A percentile compares a stretch with the other conserved stretches of the same genome.
These are phyloP conservation scores for Stentor roeselii DNA, from an alignment of 73 alveolate species.

Conservation along the genomic window DNA sequence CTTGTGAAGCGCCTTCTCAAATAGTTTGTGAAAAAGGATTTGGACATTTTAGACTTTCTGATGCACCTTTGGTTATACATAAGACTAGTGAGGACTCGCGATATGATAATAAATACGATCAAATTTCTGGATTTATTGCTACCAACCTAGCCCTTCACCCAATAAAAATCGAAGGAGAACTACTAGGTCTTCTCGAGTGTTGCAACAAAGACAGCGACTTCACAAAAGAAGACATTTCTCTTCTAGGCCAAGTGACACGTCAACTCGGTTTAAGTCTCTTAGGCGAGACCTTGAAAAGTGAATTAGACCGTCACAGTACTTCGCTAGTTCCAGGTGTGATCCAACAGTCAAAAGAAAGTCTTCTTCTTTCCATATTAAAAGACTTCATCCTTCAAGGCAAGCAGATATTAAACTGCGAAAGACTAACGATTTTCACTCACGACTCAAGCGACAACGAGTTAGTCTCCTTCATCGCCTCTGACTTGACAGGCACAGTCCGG, in stretches of 20 bases:
- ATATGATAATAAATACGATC: background rate
- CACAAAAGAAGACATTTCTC: background rate
- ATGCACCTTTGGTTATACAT: background rate
- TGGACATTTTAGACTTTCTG: conserved; percentile 6
- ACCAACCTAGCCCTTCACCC: background rate
- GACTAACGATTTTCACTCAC: background rate
- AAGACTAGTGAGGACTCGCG: conserved; percentile 3
- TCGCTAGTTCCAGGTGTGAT: background rate
- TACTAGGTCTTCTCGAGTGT: conserved; percentile 9
- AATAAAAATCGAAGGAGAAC: background rate
- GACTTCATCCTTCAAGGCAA: background rate
- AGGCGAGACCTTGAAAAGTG: background rate
- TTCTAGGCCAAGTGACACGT: background rate
- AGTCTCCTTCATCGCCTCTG: conserved; percentile 17
- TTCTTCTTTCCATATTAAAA: background rate
- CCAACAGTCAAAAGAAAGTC: background rate
- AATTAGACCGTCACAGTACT: background rate
- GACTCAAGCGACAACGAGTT: background rate
- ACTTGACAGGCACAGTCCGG: background rate
- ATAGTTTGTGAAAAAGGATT: background rate
- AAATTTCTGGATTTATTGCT: background rate
- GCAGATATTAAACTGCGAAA: background rate
- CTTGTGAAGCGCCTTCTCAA: background rate
- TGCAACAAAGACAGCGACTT: background rate
- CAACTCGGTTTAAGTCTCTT: background rate